phyloP scores from a whole-genome alignment of 345 rosid genomes.

The Mallotus nudiflorus region DNA sequence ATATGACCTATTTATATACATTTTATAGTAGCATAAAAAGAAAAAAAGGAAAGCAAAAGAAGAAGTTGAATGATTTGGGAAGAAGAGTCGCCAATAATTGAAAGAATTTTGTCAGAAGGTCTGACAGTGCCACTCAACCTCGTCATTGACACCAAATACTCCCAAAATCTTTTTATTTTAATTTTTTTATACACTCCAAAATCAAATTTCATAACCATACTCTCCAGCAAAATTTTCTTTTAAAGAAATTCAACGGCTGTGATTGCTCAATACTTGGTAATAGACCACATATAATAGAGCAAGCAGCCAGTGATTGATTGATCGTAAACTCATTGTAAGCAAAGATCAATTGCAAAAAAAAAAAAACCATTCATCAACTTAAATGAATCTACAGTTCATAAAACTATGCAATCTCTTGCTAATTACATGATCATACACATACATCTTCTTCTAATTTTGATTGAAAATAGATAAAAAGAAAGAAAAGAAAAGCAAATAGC shows the following conservation, averaged over 20 bases:
- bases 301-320: not conserved
- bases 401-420: too few species aligned
- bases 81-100: conserved; percentile 3
- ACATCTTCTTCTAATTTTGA: too few species aligned
- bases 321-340: not conserved
- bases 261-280: conserved; percentile 29
- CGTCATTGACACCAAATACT: conserved; percentile 14
- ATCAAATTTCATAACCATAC: not conserved
- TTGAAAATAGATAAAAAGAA: too few species aligned
- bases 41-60: not conserved
- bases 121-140: not conserved
- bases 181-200: too few species aligned
- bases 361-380: not conserved
- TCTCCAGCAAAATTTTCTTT: too few species aligned
- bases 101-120: conserved; percentile 18
- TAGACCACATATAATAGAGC: conserved; percentile 10
- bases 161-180: too few species aligned
- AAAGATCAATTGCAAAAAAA: not conserved
- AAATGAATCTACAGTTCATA: not conserved
- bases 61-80: conserved; percentile 5
- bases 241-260: conserved; percentile 27
- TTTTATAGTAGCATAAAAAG: not conserved
- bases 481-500: too few species aligned
- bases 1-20: not conserved
- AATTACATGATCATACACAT: too few species aligned